These are phyloP conservation scores for Gastrodia elata DNA, from an alignment of 106 monocot species.

Conservation along the genomic window DNA sequence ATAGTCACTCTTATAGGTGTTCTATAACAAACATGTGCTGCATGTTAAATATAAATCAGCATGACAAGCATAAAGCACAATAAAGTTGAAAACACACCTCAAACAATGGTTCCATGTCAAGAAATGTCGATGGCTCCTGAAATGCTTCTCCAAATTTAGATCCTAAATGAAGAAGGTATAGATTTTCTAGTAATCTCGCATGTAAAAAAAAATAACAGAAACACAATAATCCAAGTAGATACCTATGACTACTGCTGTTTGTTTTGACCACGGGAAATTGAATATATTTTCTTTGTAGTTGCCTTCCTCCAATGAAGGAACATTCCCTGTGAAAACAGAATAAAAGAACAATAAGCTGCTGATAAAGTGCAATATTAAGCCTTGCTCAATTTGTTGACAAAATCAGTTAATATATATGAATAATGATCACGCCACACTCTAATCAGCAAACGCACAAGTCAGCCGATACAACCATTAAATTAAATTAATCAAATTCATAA, in stretches of 20 bases:
- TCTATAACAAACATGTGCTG: not conserved
- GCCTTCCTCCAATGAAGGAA: constrained; percentile 89
- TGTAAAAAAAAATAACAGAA: not conserved
- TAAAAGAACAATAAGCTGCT: not conserved
- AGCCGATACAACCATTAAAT: not conserved
- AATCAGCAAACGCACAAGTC: not conserved
- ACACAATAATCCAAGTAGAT: constrained; percentile 2
- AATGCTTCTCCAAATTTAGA: constrained; percentile 95
- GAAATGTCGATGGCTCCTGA: constrained; percentile 81
- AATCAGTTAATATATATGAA: not conserved
- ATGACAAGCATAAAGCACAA: not conserved
- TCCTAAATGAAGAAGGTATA: constrained; percentile 30
- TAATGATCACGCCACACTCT: not conserved
- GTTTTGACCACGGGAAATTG: constrained; percentile 74
- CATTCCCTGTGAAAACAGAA: constrained; percentile 40
- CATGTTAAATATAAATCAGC: not conserved
- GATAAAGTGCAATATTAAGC: not conserved
- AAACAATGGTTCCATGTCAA: constrained; percentile 64
- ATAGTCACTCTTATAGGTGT: too few relatives aligned
- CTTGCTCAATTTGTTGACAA: not conserved
- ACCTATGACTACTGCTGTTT: constrained; percentile 74
- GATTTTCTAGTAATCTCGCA: not conserved
- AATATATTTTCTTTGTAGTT: constrained; percentile 85
- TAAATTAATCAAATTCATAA: not conserved
- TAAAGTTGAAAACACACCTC: constrained; percentile 39